Conservation (phyloP, 78 protist species). For the Speleostelium caveatum region DNA sequence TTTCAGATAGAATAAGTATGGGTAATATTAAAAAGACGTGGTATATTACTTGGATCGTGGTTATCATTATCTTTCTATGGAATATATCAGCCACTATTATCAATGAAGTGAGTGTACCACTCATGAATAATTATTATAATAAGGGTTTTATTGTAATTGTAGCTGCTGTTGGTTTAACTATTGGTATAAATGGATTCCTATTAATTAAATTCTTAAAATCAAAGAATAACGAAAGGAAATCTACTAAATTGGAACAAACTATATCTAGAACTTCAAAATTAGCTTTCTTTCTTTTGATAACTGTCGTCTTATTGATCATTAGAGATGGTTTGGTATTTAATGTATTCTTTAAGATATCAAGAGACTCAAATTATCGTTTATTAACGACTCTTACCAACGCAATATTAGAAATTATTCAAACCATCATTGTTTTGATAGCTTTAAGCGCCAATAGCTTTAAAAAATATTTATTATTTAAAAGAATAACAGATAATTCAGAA, state of each 20-base stretch:
- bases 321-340: neutral
- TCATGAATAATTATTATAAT: neutral
- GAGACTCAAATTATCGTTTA: conserved; percentile 17
- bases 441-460: conserved; percentile 32
- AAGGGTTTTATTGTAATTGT: conserved; percentile 20
- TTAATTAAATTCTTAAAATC: conserved; percentile 5
- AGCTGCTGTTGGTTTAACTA: neutral
- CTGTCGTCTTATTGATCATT: conserved; percentile 11
- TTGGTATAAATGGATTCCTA: conserved; percentile 33
- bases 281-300: neutral
- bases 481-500: neutral
- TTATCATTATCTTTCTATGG: neutral
- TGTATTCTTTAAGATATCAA: neutral
- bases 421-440: conserved; percentile 45
- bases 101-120: neutral
- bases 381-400: conserved; percentile 1
- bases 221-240: conserved; percentile 37
- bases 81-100: neutral
- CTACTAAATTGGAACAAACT: conserved; percentile 19
- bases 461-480: conserved; percentile 18
- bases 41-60: conserved; percentile 35
- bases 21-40: conserved; percentile 39
- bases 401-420: conserved; percentile 23
- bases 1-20: conserved; percentile 24
- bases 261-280: conserved; percentile 5